Base-by-base conservation (phyloP, 2,329 filamentous ascomycete genomes). In the Aspergillus phoenicis region DNA sequence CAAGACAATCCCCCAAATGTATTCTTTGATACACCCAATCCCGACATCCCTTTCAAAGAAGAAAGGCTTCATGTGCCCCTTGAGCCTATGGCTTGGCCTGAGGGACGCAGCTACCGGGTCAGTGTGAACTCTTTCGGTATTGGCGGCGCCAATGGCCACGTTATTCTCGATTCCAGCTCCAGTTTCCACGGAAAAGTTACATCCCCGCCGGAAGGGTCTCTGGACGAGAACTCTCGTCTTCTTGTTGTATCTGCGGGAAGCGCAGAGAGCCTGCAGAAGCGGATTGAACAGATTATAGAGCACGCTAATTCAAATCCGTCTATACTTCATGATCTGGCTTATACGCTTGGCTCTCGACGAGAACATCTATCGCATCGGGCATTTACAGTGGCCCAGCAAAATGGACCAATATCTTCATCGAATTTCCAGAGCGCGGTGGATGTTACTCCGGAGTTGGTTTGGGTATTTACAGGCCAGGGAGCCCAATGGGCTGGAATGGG, bases 401-500 rank as follows among this genome's bases (percentile, higher is more conserved):
- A 22, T 53, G 3, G 39, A 41, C 2, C 20, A 28, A 4, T 41
- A 6, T 36, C 30, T 11, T 38, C 55, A 3, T 30, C 59, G 20
- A 22, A 10, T 8, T 57, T 67, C 5, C 48, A 49, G 10, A 22
- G 36, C 20, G 43, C 41, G 13, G 41, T 41, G 49, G 48, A 20
- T 66, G 69, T 54, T 52, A 70, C 22, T 70, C 70, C 8, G 60
- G 63, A 24, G 59, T 63, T 61, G 3, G 49, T 54, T 4, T 63
- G 57, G 17, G 54, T 60, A 3, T 63, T 63, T n/a, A 60, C 53
- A 2, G 73, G 73, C 8, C 73, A 76, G 41, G 73, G 73, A 5
- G 73, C 73, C 8, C 72, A 75, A 36, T 76, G 68, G 62, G 13
- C 58, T 10, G 58, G 47, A 2, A 75, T 75, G 73, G 73, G 70